Evolutionary conservation across 2,329 filamentous ascomycete species (phyloP).

Genomic region (Phyllosticta citriasiana): DNA sequence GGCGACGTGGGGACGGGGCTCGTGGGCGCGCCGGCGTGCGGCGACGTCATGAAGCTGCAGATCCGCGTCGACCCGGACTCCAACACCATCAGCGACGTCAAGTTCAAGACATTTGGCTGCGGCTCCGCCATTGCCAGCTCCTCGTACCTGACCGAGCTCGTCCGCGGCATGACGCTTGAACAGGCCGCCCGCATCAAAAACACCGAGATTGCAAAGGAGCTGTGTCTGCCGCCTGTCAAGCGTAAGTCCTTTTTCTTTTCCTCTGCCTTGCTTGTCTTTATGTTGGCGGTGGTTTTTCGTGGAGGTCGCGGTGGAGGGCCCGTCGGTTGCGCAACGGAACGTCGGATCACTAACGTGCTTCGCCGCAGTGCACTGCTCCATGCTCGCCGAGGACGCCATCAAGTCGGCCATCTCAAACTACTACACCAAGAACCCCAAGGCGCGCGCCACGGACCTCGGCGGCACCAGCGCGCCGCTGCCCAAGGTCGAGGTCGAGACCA

Average conservation of each 20-base stretch:
- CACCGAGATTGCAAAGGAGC: slow-evolving; percentile 95
- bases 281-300: no score
- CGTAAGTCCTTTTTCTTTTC: slow-evolving; percentile 43
- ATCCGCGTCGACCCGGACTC: slow-evolving; percentile 83
- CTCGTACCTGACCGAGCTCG: slow-evolving; percentile 88
- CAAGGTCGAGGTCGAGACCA: slow-evolving; percentile 51
- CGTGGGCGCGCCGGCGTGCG: slow-evolving; percentile 80
- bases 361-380: slow-evolving; percentile 69
- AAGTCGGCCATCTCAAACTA: slow-evolving; percentile 87
- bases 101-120: slow-evolving; percentile 97
- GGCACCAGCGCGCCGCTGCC: slow-evolving; percentile 63
- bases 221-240: slow-evolving; percentile 82
- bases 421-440: slow-evolving; percentile 80
- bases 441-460: slow-evolving; percentile 62
- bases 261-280: neutral
- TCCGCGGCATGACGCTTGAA: slow-evolving; percentile 91
- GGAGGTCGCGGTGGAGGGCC: neutral
- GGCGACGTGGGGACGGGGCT: slow-evolving; percentile 80
- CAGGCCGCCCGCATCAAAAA: slow-evolving; percentile 90
- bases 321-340: neutral
- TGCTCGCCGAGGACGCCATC: slow-evolving; percentile 88
- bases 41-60: slow-evolving; percentile 90
- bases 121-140: slow-evolving; percentile 90
- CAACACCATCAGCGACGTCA: slow-evolving; percentile 85
- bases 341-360: slow-evolving; percentile 14